Percentiles rank a stretch among this genome's conserved stretches.
Evolutionary conservation across 805 yeast species (phyloP).

Genomic region (Candida jianshihensis): DNA sequence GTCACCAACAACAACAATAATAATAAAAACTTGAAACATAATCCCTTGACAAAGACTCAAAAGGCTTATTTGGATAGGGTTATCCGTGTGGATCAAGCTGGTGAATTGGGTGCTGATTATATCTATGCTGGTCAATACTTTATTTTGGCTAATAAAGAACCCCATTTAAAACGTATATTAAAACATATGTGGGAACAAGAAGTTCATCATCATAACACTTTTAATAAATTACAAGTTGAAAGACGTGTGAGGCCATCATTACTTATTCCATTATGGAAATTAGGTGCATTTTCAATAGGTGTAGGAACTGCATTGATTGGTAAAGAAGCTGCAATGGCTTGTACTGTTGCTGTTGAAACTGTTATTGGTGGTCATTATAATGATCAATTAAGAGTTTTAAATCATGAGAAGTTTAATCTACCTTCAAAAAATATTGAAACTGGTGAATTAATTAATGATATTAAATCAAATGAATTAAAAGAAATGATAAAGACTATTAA

Average conservation of each 20-base stretch:
- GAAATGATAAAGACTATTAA: conserved; percentile 56
- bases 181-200: conserved; percentile 99
- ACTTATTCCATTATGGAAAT: conserved; percentile 88
- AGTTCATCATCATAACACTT: conserved; percentile 80
- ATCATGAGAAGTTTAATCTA: conserved; percentile 51
- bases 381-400: conserved; percentile 72
- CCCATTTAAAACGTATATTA: conserved; percentile 70
- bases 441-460: conserved; percentile 15
- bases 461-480: conserved; percentile 47
- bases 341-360: conserved; percentile 97
- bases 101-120: conserved; percentile 92
- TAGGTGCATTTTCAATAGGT: conserved; percentile 85
- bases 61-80: conserved; percentile 64
- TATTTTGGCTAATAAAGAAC: conserved; percentile 63
- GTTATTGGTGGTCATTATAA: conserved; percentile 97
- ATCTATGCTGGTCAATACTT: conserved; percentile 88
- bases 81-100: conserved; percentile 94
- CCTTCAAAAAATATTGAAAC: conserved; percentile 26
- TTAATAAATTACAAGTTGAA: conserved; percentile 65
- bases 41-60: conserved; percentile 41
- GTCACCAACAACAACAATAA: not conserved
- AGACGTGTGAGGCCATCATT: conserved; percentile 88
- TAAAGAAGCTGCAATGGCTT: conserved; percentile 98
- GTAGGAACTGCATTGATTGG: conserved; percentile 79
- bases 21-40: conserved; percentile 1